These are phyloP conservation scores for Beauveria scarabaeidicola DNA, from an alignment of 2,329 filamentous ascomycete genomes.

Conservation along the genomic window DNA sequence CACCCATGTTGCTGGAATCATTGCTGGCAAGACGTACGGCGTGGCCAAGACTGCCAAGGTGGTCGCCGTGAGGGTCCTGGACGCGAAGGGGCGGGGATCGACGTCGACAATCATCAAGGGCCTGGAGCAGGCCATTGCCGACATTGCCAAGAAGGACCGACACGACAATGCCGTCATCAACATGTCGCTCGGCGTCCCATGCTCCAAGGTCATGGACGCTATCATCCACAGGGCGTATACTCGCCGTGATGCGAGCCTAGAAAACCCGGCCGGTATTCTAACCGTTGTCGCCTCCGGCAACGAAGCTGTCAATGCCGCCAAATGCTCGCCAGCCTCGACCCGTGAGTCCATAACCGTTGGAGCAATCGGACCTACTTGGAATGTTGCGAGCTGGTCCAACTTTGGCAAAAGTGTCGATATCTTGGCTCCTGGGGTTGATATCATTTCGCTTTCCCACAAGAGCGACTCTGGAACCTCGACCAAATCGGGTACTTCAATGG, in stretches of 20 bases:
- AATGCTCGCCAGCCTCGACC: slow-evolving; percentile 37
- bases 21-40: slow-evolving; percentile 51
- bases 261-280: neutral
- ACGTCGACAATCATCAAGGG: neutral
- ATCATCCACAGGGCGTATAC: neutral
- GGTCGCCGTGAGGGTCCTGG: slow-evolving; percentile 19
- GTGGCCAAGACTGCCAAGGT: slow-evolving; percentile 50
- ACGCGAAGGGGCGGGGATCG: neutral
- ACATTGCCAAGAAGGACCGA: neutral
- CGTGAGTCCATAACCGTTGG: slow-evolving; percentile 41
- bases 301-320: slow-evolving; percentile 30
- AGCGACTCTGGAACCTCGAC: slow-evolving; percentile 27
- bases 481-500: slow-evolving; percentile 36
- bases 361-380: slow-evolving; percentile 30
- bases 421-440: slow-evolving; percentile 32
- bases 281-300: slow-evolving; percentile 21
- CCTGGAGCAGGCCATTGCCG: neutral
- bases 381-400: slow-evolving; percentile 39
- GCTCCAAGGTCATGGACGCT: neutral
- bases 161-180: neutral
- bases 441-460: slow-evolving; percentile 34
- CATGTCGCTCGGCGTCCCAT: neutral
- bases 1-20: slow-evolving; percentile 54
- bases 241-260: neutral
- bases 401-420: slow-evolving; percentile 33